A percentile compares a stretch with the other conserved stretches of the same genome.
Conservation (phyloP, 805 yeast genomes). For the Ogataea henricii region DNA sequence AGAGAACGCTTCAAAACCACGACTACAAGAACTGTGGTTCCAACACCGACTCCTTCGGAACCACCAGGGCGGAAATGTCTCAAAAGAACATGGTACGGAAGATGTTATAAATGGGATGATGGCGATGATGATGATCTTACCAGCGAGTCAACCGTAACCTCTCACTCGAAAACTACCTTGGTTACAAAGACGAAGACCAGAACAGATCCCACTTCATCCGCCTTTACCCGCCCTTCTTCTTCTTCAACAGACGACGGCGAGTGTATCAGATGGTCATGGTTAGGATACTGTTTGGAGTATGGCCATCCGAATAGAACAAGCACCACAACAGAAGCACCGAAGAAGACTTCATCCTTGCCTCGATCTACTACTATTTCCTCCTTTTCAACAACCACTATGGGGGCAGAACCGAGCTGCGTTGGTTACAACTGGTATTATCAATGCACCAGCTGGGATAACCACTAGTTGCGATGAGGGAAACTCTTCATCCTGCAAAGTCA, state of each 20-base stretch:
- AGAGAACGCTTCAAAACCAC: conserved; percentile 30
- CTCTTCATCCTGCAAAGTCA: too few species aligned
- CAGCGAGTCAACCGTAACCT: conserved; percentile 9
- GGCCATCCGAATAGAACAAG: conserved; percentile 11
- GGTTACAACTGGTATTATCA: conserved; percentile 20
- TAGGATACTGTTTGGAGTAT: conserved; percentile 25
- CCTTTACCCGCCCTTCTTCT: neutral
- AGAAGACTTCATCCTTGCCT: neutral
- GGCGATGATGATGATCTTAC: conserved; percentile 19
- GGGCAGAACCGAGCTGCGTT: conserved; percentile 7
- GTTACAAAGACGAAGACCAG: conserved; percentile 6
- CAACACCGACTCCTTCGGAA: conserved; percentile 25
- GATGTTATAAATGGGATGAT: conserved; percentile 38
- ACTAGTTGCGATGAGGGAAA: neutral
- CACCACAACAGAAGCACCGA: neutral
- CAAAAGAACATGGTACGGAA: conserved; percentile 66
- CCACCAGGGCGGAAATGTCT: conserved; percentile 48
- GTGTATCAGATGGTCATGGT: conserved; percentile 24
- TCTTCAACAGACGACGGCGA: conserved; percentile 5
- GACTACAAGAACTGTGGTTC: conserved; percentile 29
- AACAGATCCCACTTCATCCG: neutral
- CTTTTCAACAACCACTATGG: conserved; percentile 1
- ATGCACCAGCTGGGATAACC: conserved; percentile 18
- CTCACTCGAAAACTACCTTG: conserved; percentile 6
- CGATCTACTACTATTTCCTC: neutral